These are phyloP conservation scores for Aspergillus niger DNA, from an alignment of 2,329 filamentous ascomycete genomes.

Conservation along the genomic window DNA sequence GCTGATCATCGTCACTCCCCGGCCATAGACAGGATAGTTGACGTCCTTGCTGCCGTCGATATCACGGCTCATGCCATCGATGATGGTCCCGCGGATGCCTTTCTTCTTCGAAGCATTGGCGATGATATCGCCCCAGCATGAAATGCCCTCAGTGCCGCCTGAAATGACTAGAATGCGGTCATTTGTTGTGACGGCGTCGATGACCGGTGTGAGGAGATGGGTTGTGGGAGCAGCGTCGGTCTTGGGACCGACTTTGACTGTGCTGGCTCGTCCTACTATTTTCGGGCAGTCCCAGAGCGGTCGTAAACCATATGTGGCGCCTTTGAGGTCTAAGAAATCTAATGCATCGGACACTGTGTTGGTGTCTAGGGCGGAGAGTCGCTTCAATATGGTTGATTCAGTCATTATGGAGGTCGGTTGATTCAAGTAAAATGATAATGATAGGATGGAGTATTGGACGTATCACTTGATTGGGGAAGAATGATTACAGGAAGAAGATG, in stretches of 20 bases:
- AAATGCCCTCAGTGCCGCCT: conserved; percentile 22
- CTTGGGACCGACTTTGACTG: conserved; percentile 22
- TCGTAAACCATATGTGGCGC: conserved; percentile 23
- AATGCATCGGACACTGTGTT: conserved; percentile 28
- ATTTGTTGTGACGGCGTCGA: conserved; percentile 19
- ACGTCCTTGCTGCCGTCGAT: conserved; percentile 37
- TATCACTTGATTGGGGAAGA: too few species aligned
- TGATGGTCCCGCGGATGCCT: conserved; percentile 32
- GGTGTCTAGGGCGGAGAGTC: conserved; percentile 24
- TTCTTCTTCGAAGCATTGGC: conserved; percentile 27
- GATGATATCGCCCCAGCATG: conserved; percentile 29
- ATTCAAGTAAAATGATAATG: too few species aligned
- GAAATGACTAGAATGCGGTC: conserved; percentile 27
- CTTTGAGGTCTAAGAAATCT: conserved; percentile 25
- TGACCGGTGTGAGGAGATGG: conserved; percentile 23
- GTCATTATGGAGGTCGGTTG: conserved; percentile 6
- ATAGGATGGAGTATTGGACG: too few species aligned
- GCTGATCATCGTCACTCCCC: conserved; percentile 37
- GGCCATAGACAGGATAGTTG: conserved; percentile 38
- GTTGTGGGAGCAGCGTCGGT: conserved; percentile 11
- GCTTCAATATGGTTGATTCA: conserved; percentile 12
- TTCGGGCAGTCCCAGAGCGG: conserved; percentile 29
- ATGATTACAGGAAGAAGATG: too few species aligned
- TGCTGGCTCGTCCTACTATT: conserved; percentile 26
- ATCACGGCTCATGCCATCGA: conserved; percentile 37